Evolutionary conservation across 2,329 filamentous ascomycete species (phyloP).

Genomic region (Cladosporium sp.): DNA sequence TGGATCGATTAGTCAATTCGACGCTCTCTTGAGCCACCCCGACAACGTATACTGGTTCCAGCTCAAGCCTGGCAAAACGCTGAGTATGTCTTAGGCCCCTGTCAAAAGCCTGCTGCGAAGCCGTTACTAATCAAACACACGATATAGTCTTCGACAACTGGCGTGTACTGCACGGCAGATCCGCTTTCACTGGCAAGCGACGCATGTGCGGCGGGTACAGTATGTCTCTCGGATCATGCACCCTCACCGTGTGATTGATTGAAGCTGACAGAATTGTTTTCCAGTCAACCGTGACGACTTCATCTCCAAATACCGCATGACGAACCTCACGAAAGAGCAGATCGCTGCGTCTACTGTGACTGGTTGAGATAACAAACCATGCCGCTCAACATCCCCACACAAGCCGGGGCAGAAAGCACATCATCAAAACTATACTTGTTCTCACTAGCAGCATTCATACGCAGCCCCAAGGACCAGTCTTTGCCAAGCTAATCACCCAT

Average conservation of each 20-base stretch:
- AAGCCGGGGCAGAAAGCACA: neutral
- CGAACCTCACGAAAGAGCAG: constrained; percentile 55
- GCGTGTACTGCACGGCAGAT: constrained; percentile 85
- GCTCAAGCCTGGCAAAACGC: constrained; percentile 71
- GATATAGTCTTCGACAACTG: constrained; percentile 87
- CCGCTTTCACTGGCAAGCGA: constrained; percentile 77
- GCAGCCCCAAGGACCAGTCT: neutral
- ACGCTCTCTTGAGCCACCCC: constrained; percentile 64
- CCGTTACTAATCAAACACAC: constrained; percentile 4
- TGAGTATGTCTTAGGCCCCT: constrained; percentile 59
- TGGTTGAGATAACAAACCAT: constrained; percentile 24
- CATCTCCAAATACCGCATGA: constrained; percentile 71
- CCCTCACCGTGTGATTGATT: too few relatives aligned
- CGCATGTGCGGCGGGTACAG: constrained; percentile 91
- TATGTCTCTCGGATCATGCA: constrained; percentile 49
- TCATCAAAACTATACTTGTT: neutral
- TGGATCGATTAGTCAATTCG: constrained; percentile 58
- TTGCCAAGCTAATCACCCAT: constrained; percentile 28
- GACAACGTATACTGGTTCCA: constrained; percentile 77
- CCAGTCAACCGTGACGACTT: constrained; percentile 79
- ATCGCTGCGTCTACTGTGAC: constrained; percentile 35
- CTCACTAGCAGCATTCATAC: neutral
- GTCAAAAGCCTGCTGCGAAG: neutral
- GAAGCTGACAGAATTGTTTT: neutral
- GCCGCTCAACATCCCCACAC: neutral